Evolutionary conservation across 345 rosid species (phyloP).

Genomic region (Acer negundo): DNA sequence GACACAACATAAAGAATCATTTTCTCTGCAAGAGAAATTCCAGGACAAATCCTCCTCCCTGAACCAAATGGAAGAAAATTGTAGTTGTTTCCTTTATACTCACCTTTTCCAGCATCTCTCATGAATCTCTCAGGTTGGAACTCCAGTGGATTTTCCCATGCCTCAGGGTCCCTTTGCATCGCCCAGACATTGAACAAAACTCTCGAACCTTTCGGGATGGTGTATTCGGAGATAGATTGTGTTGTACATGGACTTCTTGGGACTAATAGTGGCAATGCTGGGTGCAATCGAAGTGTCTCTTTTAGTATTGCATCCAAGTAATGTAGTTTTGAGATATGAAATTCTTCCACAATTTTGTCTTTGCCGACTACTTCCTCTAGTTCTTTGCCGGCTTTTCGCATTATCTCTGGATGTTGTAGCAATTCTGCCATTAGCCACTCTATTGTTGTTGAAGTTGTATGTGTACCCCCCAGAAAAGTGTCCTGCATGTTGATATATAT

Average conservation of each 20-base stretch:
- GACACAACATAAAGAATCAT: constrained; percentile 7
- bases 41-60: too few species aligned
- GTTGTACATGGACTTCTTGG: background rate
- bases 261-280: constrained; percentile 13
- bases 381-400: constrained; percentile 10
- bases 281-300: constrained; percentile 19
- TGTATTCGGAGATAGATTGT: too few species aligned
- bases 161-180: constrained; percentile 16
- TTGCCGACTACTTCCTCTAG: constrained; percentile 16
- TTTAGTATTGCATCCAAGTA: constrained; percentile 16
- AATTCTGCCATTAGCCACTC: constrained; percentile 33
- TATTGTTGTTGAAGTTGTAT: constrained; percentile 4
- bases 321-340: background rate
- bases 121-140: constrained; percentile 17
- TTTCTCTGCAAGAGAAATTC: constrained; percentile 21
- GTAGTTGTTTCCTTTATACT: too few species aligned
- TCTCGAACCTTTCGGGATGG: constrained; percentile 3
- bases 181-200: constrained; percentile 16
- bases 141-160: constrained; percentile 12
- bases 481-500: constrained; percentile 9
- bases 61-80: too few species aligned
- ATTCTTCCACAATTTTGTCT: constrained; percentile 24
- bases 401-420: constrained; percentile 9
- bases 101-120: too few species aligned
- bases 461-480: constrained; percentile 3